Evolutionary conservation across 2,329 filamentous ascomycete species (phyloP), one percentile per base, ranked within the genome.

Genomic region (Nakataea oryzae): DNA sequence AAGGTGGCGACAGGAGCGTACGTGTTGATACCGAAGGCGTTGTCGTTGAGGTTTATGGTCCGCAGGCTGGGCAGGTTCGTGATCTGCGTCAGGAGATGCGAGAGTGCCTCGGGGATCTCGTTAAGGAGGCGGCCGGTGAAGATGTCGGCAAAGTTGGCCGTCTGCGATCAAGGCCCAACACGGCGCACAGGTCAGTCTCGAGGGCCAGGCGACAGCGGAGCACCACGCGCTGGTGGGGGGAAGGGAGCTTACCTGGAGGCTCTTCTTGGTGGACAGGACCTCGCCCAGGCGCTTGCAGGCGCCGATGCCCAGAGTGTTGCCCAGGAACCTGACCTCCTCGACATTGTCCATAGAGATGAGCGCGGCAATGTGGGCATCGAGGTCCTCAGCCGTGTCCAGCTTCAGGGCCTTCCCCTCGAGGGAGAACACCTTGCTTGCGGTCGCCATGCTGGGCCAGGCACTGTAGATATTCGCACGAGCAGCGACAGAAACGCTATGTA

Each of bases 11-110:
- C 85, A 12, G 93, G 95, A 47, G 91, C 92, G 74, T 96, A 90
- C 21, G 91, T 96, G 77, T 96, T 97, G 65, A 97, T 86, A 62
- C 95, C 95, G 71, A 99, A 99, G 57, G 95, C 95, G 76, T 99
- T 99, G 77, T 99, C 95, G 76, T 93, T 96, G 54, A 99, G 84
- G 76, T 97, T 96, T 76, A 99, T 84, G 32, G 93, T 97, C 74
- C 90, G 89, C 57, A 99, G 87, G 63, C 90, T 87, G 1, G 90
- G 88, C 61, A 96, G 88, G 71, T 92, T 89, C 63, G 97, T 86
- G 55, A 97, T 86, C 4, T 93, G 88, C 54, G 87, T 92, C 61
- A 99, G 86, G 58, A 99, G 86, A 63, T 85, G 87, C 57, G 89
- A 90, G 62, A 99, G 85, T 9, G 95, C 93, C 66, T 89, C 88